Evolutionary conservation across 2,329 filamentous ascomycete species (phyloP), one percentile per base, ranked within the genome.

Genomic region (Exserohilum turcica): DNA sequence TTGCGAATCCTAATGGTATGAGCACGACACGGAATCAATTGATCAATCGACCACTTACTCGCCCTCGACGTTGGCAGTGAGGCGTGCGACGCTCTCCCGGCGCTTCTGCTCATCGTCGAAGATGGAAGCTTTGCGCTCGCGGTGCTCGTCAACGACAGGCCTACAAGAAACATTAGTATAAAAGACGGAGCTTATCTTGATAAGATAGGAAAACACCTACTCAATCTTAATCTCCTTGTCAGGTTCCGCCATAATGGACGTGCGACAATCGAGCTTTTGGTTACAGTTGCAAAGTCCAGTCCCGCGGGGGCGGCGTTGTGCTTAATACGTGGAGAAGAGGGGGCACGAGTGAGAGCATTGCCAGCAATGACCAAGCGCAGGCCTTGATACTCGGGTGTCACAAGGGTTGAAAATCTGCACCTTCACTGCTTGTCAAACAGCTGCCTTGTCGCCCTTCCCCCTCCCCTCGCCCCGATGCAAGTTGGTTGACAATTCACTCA

Each of bases 1-100:
- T 86, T 86, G 45, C 77, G 75, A 64, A 84, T 80, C 60, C 82
- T 84, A 54, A 12, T 16, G 37, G 18, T 8, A 39, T 67, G n/a
- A 61, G 56, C 27, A n/a, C n/a, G 21, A 21, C 2, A 33, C 5
- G 10, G 5, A 42, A 21, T 4, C 7, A 18, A 13, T 27, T 27
- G n/a, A 4, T 10, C 12, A 13, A n/a, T 15, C 19, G 18, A 66
- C 66, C n/a, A 66, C 71, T 56, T 61, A 73, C 68, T 72, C 70
- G 50, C 70, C 69, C 15, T 66, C 65, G 1, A 61, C 40, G 27
- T 74, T 73, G 48, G 60, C 55, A 7, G 65, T 71, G 44, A 73
- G 43, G 21, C 61, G 57, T 18, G 55, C 52, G 21, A 73, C 48
- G 16, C 64, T 67, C 28, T 62, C 56, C 19, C 59, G 60, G 18